These are phyloP conservation scores for Candida namnaoensis DNA, from an alignment of 805 yeast genomes.

Conservation along the genomic window DNA sequence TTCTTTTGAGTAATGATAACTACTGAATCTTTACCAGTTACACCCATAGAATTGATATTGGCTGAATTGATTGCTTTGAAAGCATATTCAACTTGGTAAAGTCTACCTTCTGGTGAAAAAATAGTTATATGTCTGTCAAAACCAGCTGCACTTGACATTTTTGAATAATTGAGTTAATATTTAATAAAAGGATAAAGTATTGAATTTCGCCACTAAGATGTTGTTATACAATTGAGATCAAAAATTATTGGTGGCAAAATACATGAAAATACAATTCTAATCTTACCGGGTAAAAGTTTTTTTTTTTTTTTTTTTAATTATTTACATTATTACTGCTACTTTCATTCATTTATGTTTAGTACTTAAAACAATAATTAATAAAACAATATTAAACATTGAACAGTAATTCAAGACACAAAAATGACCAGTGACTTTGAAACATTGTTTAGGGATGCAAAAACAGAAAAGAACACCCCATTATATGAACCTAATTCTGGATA, in stretches of 20 bases:
- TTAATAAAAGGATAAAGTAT: no score
- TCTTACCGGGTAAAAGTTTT: not conserved
- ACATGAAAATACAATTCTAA: no score
- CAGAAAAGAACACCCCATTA: slow-evolving; percentile 32
- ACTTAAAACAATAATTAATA: no score
- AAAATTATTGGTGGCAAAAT: no score
- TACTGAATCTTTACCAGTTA: slow-evolving; percentile 79
- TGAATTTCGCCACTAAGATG: not conserved
- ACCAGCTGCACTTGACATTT: slow-evolving; percentile 65
- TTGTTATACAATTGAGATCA: not conserved
- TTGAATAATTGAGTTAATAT: not conserved
- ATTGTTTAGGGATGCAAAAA: slow-evolving; percentile 30
- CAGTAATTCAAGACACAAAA: no score
- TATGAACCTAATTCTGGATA: slow-evolving; percentile 33
- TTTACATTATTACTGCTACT: no score
- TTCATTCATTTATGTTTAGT: no score
- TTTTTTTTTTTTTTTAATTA: not conserved
- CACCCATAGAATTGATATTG: slow-evolving; percentile 81
- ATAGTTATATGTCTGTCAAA: slow-evolving; percentile 98
- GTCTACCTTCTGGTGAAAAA: slow-evolving; percentile 96
- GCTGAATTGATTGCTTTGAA: slow-evolving; percentile 94
- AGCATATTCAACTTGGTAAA: slow-evolving; percentile 96
- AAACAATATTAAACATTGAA: no score
- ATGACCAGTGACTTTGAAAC: slow-evolving; percentile 16
- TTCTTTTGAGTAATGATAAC: slow-evolving; percentile 92